phyloP scores from a whole-genome alignment of 495 filamentous ascomycete species.

The Penicillium waksmanii region DNA sequence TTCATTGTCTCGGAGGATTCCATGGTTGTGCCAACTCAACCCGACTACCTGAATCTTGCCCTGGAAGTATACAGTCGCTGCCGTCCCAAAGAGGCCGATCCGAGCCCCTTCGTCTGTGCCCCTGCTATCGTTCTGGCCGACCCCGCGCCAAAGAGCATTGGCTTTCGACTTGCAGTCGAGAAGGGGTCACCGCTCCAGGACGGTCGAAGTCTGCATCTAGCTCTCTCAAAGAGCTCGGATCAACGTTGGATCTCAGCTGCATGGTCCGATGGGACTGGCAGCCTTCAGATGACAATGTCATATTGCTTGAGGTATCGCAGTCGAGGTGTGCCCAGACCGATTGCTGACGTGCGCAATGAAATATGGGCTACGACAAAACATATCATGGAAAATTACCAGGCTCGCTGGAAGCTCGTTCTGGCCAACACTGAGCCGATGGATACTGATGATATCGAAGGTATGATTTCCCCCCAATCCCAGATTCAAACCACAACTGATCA shows the following conservation, averaged over 20 bases:
- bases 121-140: constrained; percentile 79
- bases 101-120: constrained; percentile 51
- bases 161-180: constrained; percentile 72
- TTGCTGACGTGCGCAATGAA: constrained; percentile 71
- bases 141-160: constrained; percentile 68
- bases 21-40: constrained; percentile 68
- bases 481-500: constrained; percentile 3
- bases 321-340: constrained; percentile 52
- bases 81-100: constrained; percentile 52
- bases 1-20: constrained; percentile 68
- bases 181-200: constrained; percentile 71
- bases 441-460: constrained; percentile 70
- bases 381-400: constrained; percentile 69
- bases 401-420: constrained; percentile 81
- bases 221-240: constrained; percentile 79
- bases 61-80: constrained; percentile 90
- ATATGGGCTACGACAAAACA: constrained; percentile 85
- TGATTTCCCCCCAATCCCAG: constrained; percentile 13
- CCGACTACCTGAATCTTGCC: constrained; percentile 69
- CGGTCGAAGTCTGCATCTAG: constrained; percentile 82
- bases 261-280: constrained; percentile 89
- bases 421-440: constrained; percentile 74
- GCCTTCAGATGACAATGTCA: constrained; percentile 73
- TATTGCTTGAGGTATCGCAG: constrained; percentile 76
- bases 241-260: constrained; percentile 85